Evolutionary conservation across 192 early-diverging fungal species (phyloP), one percentile per base, ranked within the genome.

Genomic region (Paraglomus brasilianum): DNA sequence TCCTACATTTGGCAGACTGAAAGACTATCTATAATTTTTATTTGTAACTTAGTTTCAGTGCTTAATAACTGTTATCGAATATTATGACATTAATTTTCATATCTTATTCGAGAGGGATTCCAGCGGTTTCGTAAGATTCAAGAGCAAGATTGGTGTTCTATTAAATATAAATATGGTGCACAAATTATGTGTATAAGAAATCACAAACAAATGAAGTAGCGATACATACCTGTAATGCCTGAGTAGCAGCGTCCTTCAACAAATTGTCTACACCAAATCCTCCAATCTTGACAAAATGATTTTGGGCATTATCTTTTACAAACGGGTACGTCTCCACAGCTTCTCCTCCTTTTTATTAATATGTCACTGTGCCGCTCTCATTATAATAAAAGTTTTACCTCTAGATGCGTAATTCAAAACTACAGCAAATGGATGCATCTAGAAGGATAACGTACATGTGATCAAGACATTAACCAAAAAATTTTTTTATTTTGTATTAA

Each of bases 241-340:
- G 97, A n/a, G 96, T 99, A 1, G 97, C 97, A 21, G 96, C 96
- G 5, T 96, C 97, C 87, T 99, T 99, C 60, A 97, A 85, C 75
- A 99, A 75, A 66, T 99, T 99, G 75, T 98, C 88, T 5, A 98
- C 92, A 38, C 86, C 92, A 74, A 98, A 98, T 8, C 95, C 97
- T 42, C 97, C 97, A 48, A 99, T 81, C 30, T 87, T 88, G 0
- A 95, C 92, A 69, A 87, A 88, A 69, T 98, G 96, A 77, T 90
- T 88, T 7, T 88, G 92, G n/a, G 90, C 76, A 74, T 94, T 98
- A 72, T 95, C 89, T 63, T 85, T 84, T 2, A 99, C 96, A 77
- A n/a, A 92, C 79, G 8, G 97, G 95, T 41, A 92, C 85, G 19
- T 77, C 83, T 14, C 81, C 82, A 11, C 17, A 99, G 79, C 46